These are phyloP conservation scores for Alternaria brassicae DNA, from an alignment of 2,329 filamentous ascomycete species.

Conservation along the genomic window DNA sequence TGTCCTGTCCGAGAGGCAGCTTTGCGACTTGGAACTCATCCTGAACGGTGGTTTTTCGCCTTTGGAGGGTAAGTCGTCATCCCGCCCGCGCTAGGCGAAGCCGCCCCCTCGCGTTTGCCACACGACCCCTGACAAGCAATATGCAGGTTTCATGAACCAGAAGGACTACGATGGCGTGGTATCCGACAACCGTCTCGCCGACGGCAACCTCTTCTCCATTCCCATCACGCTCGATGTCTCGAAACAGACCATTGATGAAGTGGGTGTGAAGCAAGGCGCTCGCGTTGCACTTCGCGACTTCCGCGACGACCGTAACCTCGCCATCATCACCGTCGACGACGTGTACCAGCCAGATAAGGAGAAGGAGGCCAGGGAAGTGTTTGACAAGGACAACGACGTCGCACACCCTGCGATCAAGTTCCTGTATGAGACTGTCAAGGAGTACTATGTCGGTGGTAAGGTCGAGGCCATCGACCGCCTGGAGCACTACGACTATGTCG, in stretches of 20 bases:
- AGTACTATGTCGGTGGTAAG: slow-evolving; percentile 95
- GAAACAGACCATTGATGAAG: slow-evolving; percentile 74
- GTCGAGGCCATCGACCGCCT: slow-evolving; percentile 92
- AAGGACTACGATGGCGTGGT: slow-evolving; percentile 97
- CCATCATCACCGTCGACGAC: slow-evolving; percentile 94
- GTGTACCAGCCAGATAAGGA: slow-evolving; percentile 96
- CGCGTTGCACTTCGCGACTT: slow-evolving; percentile 91
- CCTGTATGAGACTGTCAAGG: slow-evolving; percentile 79
- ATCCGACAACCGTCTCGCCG: slow-evolving; percentile 81
- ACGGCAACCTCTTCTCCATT: slow-evolving; percentile 93
- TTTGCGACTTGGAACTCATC: slow-evolving; percentile 97
- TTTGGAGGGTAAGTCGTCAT: slow-evolving; percentile 77
- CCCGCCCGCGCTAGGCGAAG: slow-evolving; percentile 10
- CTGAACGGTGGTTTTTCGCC: slow-evolving; percentile 98
- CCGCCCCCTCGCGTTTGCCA: slow-evolving; percentile 38
- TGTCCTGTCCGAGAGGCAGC: slow-evolving; percentile 86
- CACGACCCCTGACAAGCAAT: slow-evolving; percentile 10
- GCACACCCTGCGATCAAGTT: slow-evolving; percentile 93
- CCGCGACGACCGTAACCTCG: slow-evolving; percentile 93
- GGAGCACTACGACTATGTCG: slow-evolving; percentile 99
- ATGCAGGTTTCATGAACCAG: slow-evolving; percentile 90
- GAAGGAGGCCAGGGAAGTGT: slow-evolving; percentile 91
- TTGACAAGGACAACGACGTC: slow-evolving; percentile 89
- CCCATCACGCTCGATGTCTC: slow-evolving; percentile 92
- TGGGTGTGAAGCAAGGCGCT: slow-evolving; percentile 78